Base-by-base conservation (phyloP, 2,329 filamentous ascomycete species). In the Anisogramma anomala region DNA sequence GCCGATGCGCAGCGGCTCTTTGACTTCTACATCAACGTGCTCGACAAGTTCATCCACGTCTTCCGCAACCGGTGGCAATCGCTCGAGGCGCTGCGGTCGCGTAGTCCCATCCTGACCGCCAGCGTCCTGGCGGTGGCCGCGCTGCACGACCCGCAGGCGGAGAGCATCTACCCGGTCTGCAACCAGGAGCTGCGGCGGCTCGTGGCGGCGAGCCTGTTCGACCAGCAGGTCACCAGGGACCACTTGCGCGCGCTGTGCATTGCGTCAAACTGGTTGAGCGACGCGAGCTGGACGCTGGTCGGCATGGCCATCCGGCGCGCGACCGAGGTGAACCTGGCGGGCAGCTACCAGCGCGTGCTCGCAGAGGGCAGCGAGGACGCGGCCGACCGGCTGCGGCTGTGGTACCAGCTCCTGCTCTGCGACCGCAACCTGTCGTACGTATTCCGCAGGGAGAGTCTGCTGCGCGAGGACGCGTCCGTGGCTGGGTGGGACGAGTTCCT, bases 361-460 rank as follows among this genome's bases (percentile, higher is more conserved):
- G 47, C 53, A 2, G 61, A 60, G 13, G 54, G 58, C 17, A 60
- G 56, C 10, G 59, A 63, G 10, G 65, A 71, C 32, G 64, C 64
- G 0, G 62, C 65, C 42, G 72, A 77, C 43, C 67, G 68, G 26
- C 66, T 75, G 3, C 64, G 76, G 15, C 56, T 79, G 10, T 79
- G 75, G 75, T 79, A 77, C 50, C 55, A 74, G 23, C 58, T 74
- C 1, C 77, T 76, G 45, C 71, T 77, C 6, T 77, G 73, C 47
- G 74, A 78, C 43, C 72, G 76, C 44, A 74, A 78, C 48, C 66
- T 77, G 2, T 74, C 72, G 14, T 78, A 77, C 17, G 59, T 77
- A 0, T 78, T 79, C 40, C 72, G 73, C 2, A 63, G 76, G 3
- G 71, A 72, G 1, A 69, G 72, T 0, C 68, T 77, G 7, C 70